These are phyloP conservation scores for Eutypella sp. DNA, from an alignment of 2,329 filamentous ascomycete genomes.

Conservation along the genomic window DNA sequence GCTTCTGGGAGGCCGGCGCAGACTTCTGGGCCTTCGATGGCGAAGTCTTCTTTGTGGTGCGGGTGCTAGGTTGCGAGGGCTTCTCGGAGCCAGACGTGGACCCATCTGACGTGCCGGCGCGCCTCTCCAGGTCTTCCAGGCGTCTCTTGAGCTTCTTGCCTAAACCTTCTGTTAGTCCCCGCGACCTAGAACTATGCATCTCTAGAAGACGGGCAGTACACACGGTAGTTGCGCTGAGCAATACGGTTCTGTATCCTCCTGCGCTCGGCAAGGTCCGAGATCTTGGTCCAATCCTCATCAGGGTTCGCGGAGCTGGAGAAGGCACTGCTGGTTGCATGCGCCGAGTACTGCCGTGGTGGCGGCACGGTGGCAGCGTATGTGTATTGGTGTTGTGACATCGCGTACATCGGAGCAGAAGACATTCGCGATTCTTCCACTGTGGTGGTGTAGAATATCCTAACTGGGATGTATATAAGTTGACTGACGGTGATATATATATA, in stretches of 20 bases:
- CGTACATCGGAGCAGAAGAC: constrained; percentile 31
- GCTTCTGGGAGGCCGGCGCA: constrained; percentile 26
- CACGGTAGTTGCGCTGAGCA: constrained; percentile 95
- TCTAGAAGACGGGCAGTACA: constrained; percentile 16
- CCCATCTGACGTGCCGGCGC: constrained; percentile 56
- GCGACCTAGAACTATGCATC: background rate
- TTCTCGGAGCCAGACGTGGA: constrained; percentile 33
- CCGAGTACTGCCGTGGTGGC: constrained; percentile 61
- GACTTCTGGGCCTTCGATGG: constrained; percentile 43
- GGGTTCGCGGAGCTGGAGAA: constrained; percentile 93
- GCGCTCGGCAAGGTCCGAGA: constrained; percentile 92
- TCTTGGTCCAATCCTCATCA: constrained; percentile 99
- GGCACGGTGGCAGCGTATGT: constrained; percentile 32
- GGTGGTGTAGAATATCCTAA: constrained; percentile 6
- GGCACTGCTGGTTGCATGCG: constrained; percentile 82
- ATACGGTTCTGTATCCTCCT: constrained; percentile 95
- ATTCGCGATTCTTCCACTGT: background rate
- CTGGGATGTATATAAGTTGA: background rate
- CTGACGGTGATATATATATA: constrained; percentile 1
- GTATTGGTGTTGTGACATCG: constrained; percentile 39
- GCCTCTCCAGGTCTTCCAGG: constrained; percentile 77
- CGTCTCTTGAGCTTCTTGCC: constrained; percentile 92
- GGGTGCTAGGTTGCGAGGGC: constrained; percentile 28
- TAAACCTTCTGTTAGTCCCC: constrained; percentile 29
- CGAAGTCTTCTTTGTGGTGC: constrained; percentile 36